Percentiles rank a stretch among this genome's conserved stretches.
Evolutionary conservation across 2,329 filamentous ascomycete species (phyloP).

Genomic region (Ophiostoma ulmi): DNA sequence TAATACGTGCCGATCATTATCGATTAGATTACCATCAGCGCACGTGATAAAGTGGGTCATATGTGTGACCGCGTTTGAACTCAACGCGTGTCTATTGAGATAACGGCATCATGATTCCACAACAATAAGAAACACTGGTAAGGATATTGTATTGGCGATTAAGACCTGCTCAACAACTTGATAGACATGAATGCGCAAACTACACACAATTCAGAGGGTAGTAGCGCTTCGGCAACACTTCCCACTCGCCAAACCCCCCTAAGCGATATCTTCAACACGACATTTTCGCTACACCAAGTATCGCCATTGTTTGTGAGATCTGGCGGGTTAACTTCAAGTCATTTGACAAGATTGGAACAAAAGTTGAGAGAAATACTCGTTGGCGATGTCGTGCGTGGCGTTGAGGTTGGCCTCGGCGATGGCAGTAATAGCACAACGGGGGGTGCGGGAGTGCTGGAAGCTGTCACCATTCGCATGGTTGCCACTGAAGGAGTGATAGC

Average conservation of each 20-base stretch:
- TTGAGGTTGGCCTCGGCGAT: slow-evolving; percentile 46
- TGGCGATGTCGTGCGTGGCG: slow-evolving; percentile 56
- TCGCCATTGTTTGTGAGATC: slow-evolving; percentile 50
- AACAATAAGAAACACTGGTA: neutral
- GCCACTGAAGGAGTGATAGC: slow-evolving; percentile 31
- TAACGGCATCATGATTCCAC: neutral
- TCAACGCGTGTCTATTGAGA: neutral
- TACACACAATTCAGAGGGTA: neutral
- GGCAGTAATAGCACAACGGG: slow-evolving; percentile 38
- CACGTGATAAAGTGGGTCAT: neutral
- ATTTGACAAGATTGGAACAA: slow-evolving; percentile 43
- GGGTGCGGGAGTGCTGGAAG: slow-evolving; percentile 42
- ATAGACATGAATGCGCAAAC: neutral
- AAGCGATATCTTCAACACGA: slow-evolving; percentile 49
- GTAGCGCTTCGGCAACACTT: neutral
- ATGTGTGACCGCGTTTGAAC: neutral
- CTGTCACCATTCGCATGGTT: slow-evolving; percentile 47
- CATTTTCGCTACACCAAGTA: slow-evolving; percentile 52
- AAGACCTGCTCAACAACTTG: neutral
- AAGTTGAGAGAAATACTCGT: slow-evolving; percentile 52
- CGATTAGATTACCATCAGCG: neutral
- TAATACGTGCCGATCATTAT: neutral
- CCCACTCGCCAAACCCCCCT: neutral
- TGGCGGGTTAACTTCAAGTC: slow-evolving; percentile 36
- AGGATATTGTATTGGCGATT: neutral